Evolutionary conservation across 805 yeast genomes (phyloP), one percentile per base, ranked within the genome.

Genomic region (Candida hispaniensis): DNA sequence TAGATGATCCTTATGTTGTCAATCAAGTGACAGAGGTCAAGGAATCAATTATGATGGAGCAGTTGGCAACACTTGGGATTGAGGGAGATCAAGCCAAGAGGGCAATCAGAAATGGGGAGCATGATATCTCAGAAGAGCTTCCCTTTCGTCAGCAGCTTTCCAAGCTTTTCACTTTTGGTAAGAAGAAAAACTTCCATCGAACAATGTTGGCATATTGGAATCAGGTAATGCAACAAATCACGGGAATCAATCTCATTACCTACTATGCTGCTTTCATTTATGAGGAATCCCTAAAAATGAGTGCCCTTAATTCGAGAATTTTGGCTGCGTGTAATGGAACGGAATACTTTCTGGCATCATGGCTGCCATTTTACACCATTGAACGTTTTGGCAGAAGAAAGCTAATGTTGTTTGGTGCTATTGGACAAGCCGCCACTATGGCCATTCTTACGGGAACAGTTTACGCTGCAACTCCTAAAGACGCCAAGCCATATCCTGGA

Each of bases 171-270:
- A 32, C 36, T 18, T 32, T 32, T 7, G 36, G 36, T 16, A 22
- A 36, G 36, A 40, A 36, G 42, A 29, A 28, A 22, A 18, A 36
- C 34, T 20, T 40, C 26, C 29, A 21, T 20, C 33, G 41, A 22
- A 22, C 34, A 13, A 32, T 29, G 67, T 65, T 7, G 51, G 54
- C 15, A 60, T 66, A 59, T 50, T 61, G 5, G 46, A 35, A 40
- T 36, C 63, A 72, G 46, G 30, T 46, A 41, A 63, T 82, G 50
- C 96, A 88, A 58, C 96, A 86, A 59, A 73, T 82, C 50, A 73
- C 93, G 6, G 96, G 96, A 38, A 75, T 83, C 43, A 86, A 86
- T 61, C 81, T 83, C 51, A 78, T 83, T 40, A 81, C 85, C 54
- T 86, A 85, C 60, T 86, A 78, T 55, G 93, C 94, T 27, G 83